phyloP scores from a whole-genome alignment of 75 land plant genomes.

The Picea sitchensis region DNA sequence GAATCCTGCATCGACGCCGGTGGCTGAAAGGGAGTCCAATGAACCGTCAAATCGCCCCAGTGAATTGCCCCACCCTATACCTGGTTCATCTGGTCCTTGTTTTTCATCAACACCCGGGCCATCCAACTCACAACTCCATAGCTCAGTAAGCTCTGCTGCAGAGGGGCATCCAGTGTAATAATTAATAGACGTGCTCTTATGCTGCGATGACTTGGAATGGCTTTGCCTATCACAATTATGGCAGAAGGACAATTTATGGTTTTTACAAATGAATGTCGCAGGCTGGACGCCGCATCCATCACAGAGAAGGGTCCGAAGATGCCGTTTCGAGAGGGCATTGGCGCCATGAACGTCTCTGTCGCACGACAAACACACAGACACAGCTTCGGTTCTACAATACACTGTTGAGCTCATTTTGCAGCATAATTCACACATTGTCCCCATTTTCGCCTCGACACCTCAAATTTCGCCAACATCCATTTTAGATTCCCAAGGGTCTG shows the following conservation, averaged over 20 bases:
- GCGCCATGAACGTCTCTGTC: slow-evolving; percentile 70
- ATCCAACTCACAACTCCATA: slow-evolving; percentile 68
- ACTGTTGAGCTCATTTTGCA: slow-evolving; percentile 32
- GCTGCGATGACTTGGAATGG: slow-evolving; percentile 34
- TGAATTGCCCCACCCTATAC: no score
- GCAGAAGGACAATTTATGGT: slow-evolving; percentile 41
- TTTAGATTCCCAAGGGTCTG: no score
- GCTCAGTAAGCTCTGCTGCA: slow-evolving; percentile 64
- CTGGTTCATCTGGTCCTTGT: neutral
- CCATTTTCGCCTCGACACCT: neutral
- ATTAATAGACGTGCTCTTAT: slow-evolving; percentile 52
- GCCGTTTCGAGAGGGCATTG: slow-evolving; percentile 57
- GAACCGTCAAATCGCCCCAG: neutral
- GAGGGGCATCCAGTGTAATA: slow-evolving; percentile 88
- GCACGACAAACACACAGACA: slow-evolving; percentile 56
- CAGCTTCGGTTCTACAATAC: slow-evolving; percentile 64
- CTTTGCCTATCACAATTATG: slow-evolving; percentile 52
- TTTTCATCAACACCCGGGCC: neutral
- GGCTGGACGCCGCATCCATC: slow-evolving; percentile 46
- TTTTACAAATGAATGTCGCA: slow-evolving; percentile 35
- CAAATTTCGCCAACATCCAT: neutral
- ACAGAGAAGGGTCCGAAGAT: slow-evolving; percentile 61
- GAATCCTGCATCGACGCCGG: neutral
- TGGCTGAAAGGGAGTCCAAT: neutral
- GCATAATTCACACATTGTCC: slow-evolving; percentile 52